phyloP scores from a whole-genome alignment of 225 moss, liverwort and hornwort genomes.

The Asterella californica region DNA sequence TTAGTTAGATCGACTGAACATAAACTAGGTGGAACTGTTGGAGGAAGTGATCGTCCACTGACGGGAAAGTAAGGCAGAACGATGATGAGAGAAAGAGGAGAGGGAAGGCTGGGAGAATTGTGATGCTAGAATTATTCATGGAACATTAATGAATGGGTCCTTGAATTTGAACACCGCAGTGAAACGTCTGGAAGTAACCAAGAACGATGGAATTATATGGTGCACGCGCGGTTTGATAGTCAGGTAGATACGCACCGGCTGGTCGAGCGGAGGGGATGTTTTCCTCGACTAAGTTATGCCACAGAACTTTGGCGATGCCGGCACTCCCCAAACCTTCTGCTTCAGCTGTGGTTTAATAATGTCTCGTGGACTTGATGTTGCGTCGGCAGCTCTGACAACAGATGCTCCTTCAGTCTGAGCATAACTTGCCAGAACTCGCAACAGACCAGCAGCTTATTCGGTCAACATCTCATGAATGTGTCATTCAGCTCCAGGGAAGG shows the following conservation, averaged over 20 bases:
- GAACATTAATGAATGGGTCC: neutral
- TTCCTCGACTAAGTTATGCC: neutral
- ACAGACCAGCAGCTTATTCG: neutral
- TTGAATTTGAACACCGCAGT: no score
- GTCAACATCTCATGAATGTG: neutral
- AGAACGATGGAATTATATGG: no score
- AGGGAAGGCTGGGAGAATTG: neutral
- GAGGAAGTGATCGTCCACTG: neutral
- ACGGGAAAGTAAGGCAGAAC: neutral
- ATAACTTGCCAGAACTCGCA: neutral
- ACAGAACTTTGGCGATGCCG: neutral
- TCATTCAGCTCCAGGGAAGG: neutral
- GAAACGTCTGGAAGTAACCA: no score
- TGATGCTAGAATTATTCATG: neutral
- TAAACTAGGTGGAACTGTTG: no score
- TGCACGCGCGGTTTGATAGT: neutral
- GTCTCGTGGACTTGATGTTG: neutral
- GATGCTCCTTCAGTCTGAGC: neutral
- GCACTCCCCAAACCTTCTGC: neutral
- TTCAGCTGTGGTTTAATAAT: neutral
- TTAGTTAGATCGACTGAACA: no score
- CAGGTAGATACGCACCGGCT: conserved; percentile 2
- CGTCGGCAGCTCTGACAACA: neutral
- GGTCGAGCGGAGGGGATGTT: neutral
- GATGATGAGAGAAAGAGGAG: neutral